Evolutionary conservation across 163 green algal genomes (phyloP).

Genomic region (Volvox carteri): DNA sequence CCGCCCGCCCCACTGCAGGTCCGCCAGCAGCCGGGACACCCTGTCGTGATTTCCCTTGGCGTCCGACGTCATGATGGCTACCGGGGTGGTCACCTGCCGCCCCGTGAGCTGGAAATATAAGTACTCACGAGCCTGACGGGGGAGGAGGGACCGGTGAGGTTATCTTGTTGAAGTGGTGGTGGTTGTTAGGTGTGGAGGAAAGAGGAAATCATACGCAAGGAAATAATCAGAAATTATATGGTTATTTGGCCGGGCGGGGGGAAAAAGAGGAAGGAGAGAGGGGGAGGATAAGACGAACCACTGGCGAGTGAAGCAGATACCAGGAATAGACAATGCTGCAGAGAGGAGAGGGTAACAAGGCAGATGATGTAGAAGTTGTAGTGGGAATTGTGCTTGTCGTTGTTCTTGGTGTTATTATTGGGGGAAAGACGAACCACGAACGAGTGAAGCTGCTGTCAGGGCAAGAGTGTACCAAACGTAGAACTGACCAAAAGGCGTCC

Average conservation of each 20-base stretch:
- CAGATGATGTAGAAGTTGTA: too few species aligned
- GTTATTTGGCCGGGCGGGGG: neutral
- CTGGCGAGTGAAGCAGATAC: too few species aligned
- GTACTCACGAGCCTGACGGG: conserved; percentile 91
- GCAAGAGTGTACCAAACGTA: too few species aligned
- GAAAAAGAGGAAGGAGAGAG: neutral
- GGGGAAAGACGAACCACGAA: too few species aligned
- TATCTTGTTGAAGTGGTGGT: too few species aligned
- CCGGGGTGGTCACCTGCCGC: conserved; percentile 88
- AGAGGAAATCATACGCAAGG: neutral
- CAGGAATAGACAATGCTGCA: too few species aligned
- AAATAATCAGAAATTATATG: neutral
- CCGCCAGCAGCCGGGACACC: conserved; percentile 84
- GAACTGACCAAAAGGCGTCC: too few species aligned
- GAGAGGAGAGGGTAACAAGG: too few species aligned
- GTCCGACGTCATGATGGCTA: conserved; percentile 98
- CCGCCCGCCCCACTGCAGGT: conserved; percentile 87
- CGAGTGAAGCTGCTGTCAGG: too few species aligned
- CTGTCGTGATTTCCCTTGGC: conserved; percentile 96
- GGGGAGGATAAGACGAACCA: too few species aligned
- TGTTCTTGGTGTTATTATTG: too few species aligned
- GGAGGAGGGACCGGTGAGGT: neutral
- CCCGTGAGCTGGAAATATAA: conserved; percentile 90
- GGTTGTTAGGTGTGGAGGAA: neutral
- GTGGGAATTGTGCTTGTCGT: too few species aligned